Evolutionary conservation across 345 rosid species (phyloP), one percentile per base, ranked within the genome.

Genomic region (Sapria himalayana): DNA sequence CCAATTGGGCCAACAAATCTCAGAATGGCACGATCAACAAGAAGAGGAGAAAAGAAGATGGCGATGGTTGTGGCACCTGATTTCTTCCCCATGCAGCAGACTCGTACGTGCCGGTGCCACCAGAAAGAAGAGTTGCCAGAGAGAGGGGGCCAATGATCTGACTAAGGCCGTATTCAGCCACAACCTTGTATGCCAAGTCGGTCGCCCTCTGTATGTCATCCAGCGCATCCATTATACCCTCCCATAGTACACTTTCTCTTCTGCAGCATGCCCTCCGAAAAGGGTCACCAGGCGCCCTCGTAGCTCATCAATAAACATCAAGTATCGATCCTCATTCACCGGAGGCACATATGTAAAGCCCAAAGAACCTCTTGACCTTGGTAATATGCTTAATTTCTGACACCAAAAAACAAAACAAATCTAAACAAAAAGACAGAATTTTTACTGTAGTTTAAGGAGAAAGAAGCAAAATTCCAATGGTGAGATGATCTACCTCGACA

Each of bases 201-300:
- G 99, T 84, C 12, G 99, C 95, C 27, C 93, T 62, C 43, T 86
- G 61, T 40, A 91, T 91, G 61, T 91, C 99, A 52, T 91, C 99
- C 53, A 91, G 70, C 16, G 99, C 92, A 45, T 93, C 95, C 1
- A 93, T 91, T 38, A 78, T 49, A 84, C 63, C 49, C 92, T 81
- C 23, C 99, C 95, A 4, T 92, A 73, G 59, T 84, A 91, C 1
- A 73, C 69, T 50, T 79, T 62, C 56, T 84, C 84, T 72, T 91
- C 95, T 22, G 99, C 99, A 41, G 99, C 99, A 43, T 93, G 92
- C 19, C 99, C 99, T 51, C 93, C 95, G 21, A 91, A 78, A 50
- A 91, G 95, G 22, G 93, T 91, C 36, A 84, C 99, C 70, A 91
- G 62, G 36, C 89, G 92, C 14, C 99, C 99, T 43, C 66, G 80